These are phyloP conservation scores for Neurospora tetraspora DNA, from an alignment of 495 filamentous ascomycete genomes.

Conservation along the genomic window DNA sequence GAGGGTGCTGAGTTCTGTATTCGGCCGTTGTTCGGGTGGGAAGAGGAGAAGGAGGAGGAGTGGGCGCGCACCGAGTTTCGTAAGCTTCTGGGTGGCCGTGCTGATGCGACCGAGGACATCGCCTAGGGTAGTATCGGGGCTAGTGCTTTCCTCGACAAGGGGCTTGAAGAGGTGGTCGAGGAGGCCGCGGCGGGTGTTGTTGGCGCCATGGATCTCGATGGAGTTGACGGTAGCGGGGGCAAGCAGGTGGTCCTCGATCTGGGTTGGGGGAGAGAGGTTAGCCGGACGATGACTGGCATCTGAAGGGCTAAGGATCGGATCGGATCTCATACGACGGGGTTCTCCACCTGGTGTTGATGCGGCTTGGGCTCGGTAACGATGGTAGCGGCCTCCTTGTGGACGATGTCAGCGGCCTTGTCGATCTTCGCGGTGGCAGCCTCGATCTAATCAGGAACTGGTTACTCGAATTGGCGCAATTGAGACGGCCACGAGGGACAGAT, in stretches of 20 bases:
- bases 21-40: not conserved
- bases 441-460: not conserved
- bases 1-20: not conserved
- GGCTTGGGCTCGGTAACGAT: not conserved
- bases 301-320: not conserved
- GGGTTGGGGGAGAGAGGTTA: not conserved
- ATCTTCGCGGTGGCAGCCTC: not conserved
- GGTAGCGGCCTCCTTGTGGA: not conserved
- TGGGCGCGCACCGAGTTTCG: slow-evolving; percentile 49
- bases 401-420: not conserved
- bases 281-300: not conserved
- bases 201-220: slow-evolving; percentile 68
- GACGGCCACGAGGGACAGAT: not conserved
- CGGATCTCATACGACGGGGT: not conserved
- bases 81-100: slow-evolving; percentile 59
- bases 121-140: slow-evolving; percentile 59
- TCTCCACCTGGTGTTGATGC: not conserved
- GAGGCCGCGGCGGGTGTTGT: slow-evolving; percentile 67
- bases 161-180: slow-evolving; percentile 71
- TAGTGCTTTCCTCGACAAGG: slow-evolving; percentile 56
- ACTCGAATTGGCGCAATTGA: not conserved
- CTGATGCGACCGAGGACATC: slow-evolving; percentile 65
- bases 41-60: not conserved
- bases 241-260: slow-evolving; percentile 70
- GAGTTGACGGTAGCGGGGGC: slow-evolving; percentile 63